Base-by-base conservation (phyloP, 805 yeast species). In the Danielia oregonensis region DNA sequence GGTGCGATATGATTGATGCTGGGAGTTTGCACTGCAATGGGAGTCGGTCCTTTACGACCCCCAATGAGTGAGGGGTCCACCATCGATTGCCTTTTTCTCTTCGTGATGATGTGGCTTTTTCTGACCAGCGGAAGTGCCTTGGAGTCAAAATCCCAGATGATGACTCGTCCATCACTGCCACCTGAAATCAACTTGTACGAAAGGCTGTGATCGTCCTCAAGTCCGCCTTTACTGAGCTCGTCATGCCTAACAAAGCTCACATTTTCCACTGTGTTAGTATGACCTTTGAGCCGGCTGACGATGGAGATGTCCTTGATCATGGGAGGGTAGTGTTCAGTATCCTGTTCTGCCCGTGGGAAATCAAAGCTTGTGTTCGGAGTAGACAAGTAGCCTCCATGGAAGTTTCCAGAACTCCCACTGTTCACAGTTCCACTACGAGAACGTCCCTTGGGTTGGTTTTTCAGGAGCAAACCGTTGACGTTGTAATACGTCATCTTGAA, bases 71-170 rank as follows among this genome's bases (percentile, higher is more conserved):
- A 6, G 9, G 22, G 9, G 9, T 19, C 9, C 22, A 19, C 22
- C 22, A 19, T 9, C 22, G 9, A 9, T 6, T 19, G 22, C 9
- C 22, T 19, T 19, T 19, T 19, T 7, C 28, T 16, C n/a, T 16
- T 22, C 5, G 44, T 39, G n/a, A 30, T 32, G 16, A 41, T 29
- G 27, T 46, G 50, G 12, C 33, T 34, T 24, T 46, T 48, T 31
- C 64, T 65, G 5, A 63, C 51, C 33, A 59, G 57, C 4, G 69
- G 65, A 17, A 67, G 50, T 4, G 70, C 68, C 37, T 61, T 63
- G 39, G 60, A 60, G 39, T 67, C 70, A 48, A 67, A 65, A 35
- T 67, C 72, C 72, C 72, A 67, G 11, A 65, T 39, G n/a, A 64
- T 52, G 5, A 64, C 51, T 33, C 61, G 59, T 1, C 68, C 70